Evolutionary conservation across 352 stramenopile species (phyloP), one percentile per base, ranked within the genome.

Genomic region (Hyaloperonospora arabidopsidis): DNA sequence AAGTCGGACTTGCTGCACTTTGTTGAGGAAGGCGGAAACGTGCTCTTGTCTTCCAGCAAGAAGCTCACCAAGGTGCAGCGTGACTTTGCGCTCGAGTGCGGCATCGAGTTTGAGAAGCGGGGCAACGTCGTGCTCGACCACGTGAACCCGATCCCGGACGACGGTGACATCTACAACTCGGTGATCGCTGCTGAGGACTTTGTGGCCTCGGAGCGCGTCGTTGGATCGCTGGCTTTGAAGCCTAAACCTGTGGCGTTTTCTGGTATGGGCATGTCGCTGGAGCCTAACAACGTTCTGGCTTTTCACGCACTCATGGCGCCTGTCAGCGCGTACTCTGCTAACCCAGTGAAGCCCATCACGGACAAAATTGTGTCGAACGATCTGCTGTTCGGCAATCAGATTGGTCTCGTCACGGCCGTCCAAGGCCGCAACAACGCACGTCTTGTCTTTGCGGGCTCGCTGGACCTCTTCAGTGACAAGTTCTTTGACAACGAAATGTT

Each of bases 351-450:
- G 62, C 65, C 70, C 49, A 84, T 85, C 63, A 83, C 72, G 25
- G 54, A 66, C 51, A 74, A 82, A 65, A 52, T 87, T 45, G 57
- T 78, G 49, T 53, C 73, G 65, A 74, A 76, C 54, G 75, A 87
- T 53, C 46, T 88, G 52, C 65, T 84, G 11, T 88, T 86, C 44
- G 76, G 77, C 49, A 79, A 85, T 49, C 67, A 87, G 58, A 86
- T 94, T 45, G 79, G 78, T 1, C 71, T 94, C 40, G 83, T 95
- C 25, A 86, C 77, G 8, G 86, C 77, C n/a, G 69, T 95, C 11
- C 89, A 96, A 63, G 84, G 62, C 13, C 86, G 89, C 48, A 97
- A 94, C 77, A 97, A 97, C 51, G 87, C 88, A 15, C 85, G 90
- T 10, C 66, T 97, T 18, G 60, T 96, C 21, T 87, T 97, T 52